Evolutionary conservation across 164 flowering plant species (phyloP).

Genomic region (Kalanchoe fedtschenkoi): DNA sequence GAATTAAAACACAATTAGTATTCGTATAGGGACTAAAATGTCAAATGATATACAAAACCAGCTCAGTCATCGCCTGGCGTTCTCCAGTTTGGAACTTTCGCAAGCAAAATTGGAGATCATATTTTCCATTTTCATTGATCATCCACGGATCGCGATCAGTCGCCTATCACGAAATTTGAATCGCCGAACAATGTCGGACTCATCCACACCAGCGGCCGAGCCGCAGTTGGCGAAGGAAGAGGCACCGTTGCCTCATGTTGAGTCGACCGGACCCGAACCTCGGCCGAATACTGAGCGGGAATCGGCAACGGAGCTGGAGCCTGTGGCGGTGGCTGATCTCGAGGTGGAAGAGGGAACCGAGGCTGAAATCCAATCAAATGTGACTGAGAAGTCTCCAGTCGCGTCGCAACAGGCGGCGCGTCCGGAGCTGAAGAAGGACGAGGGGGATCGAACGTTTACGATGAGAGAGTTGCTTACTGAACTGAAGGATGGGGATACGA

Average conservation of each 20-base stretch:
- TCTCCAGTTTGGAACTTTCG: neutral
- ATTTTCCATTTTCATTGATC: neutral
- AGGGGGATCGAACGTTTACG: slow-evolving; percentile 60
- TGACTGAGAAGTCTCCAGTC: neutral
- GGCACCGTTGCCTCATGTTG: neutral
- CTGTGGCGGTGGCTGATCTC: slow-evolving; percentile 17
- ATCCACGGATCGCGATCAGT: neutral
- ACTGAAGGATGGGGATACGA: slow-evolving; percentile 44
- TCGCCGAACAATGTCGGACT: slow-evolving; percentile 20
- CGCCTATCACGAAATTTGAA: neutral
- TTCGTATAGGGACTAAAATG: too few species aligned
- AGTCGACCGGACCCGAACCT: slow-evolving; percentile 11
- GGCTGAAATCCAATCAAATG: slow-evolving; percentile 21
- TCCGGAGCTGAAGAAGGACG: slow-evolving; percentile 33
- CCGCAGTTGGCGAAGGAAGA: slow-evolving; percentile 14
- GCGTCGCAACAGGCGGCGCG: slow-evolving; percentile 6
- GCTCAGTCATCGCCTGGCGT: neutral
- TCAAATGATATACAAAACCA: too few species aligned
- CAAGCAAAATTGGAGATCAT: too few species aligned
- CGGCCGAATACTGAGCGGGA: slow-evolving; percentile 11
- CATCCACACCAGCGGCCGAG: slow-evolving; percentile 17
- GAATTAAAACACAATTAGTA: too few species aligned
- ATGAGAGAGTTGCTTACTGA: slow-evolving; percentile 73
- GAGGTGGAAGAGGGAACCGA: slow-evolving; percentile 10
- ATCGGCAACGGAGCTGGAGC: slow-evolving; percentile 1